Conservation (phyloP, 2,329 filamentous ascomycete genomes). For the Seiridium unicorne region DNA sequence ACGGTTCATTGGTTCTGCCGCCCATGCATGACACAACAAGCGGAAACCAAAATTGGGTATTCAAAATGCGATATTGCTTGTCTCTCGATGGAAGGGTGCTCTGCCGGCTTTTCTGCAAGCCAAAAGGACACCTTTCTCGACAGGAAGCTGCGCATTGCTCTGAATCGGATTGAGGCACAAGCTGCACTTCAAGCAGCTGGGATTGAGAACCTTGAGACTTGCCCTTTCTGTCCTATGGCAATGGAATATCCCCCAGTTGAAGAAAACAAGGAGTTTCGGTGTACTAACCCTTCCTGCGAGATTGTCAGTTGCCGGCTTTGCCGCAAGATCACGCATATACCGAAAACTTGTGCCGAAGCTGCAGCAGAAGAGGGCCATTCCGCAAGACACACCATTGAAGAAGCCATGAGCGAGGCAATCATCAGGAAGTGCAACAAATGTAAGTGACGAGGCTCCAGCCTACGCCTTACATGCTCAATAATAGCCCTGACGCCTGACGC, state of each 20-base stretch:
- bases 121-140: slow-evolving; percentile 59
- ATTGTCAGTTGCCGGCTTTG: slow-evolving; percentile 68
- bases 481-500: no score
- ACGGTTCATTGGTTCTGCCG: slow-evolving; percentile 67
- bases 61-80: slow-evolving; percentile 68
- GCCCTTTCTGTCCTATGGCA: slow-evolving; percentile 81
- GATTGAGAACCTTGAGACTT: slow-evolving; percentile 70
- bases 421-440: slow-evolving; percentile 74
- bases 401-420: slow-evolving; percentile 79
- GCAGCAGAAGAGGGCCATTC: slow-evolving; percentile 58
- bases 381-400: slow-evolving; percentile 69
- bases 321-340: slow-evolving; percentile 66
- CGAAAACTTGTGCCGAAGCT: slow-evolving; percentile 68
- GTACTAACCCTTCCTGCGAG: slow-evolving; percentile 63
- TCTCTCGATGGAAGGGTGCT: slow-evolving; percentile 68
- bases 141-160: slow-evolving; percentile 53
- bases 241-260: slow-evolving; percentile 69
- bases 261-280: slow-evolving; percentile 71
- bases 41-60: slow-evolving; percentile 67
- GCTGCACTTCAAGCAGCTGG: slow-evolving; percentile 66
- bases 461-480: not conserved
- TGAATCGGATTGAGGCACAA: slow-evolving; percentile 72
- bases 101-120: slow-evolving; percentile 53
- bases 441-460: slow-evolving; percentile 19
- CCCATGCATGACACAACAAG: slow-evolving; percentile 61